These are phyloP conservation scores for Lipomyces sp. DNA, from an alignment of 805 yeast genomes.

Conservation along the genomic window DNA sequence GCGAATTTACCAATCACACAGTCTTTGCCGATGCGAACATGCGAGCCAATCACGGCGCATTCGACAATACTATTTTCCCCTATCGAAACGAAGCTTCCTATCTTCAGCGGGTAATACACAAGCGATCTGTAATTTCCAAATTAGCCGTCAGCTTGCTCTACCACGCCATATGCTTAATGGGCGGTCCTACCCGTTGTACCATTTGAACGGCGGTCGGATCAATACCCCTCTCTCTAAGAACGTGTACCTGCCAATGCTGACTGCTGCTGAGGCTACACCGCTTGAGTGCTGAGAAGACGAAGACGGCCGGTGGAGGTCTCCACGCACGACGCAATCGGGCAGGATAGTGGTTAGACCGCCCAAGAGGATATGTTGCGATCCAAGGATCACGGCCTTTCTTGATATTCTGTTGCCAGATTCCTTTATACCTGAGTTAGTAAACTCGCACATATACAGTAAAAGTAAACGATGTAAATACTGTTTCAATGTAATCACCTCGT, in stretches of 20 bases:
- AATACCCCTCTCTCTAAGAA: slow-evolving; percentile 31
- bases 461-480: not conserved
- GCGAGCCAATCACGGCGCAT: slow-evolving; percentile 43
- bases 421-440: not conserved
- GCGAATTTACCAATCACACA: slow-evolving; percentile 38
- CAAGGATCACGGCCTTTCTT: slow-evolving; percentile 36
- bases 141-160: not conserved
- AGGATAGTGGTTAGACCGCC: slow-evolving; percentile 40
- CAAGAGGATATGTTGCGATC: slow-evolving; percentile 39
- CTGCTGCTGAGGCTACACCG: slow-evolving; percentile 6
- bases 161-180: not conserved
- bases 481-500: slow-evolving; percentile 19
- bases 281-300: not conserved
- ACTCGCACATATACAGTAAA: not conserved
- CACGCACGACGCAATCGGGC: slow-evolving; percentile 36
- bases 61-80: slow-evolving; percentile 36
- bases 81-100: slow-evolving; percentile 41
- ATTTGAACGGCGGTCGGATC: slow-evolving; percentile 37
- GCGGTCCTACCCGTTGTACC: slow-evolving; percentile 21
- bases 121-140: slow-evolving; percentile 2
- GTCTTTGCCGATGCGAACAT: slow-evolving; percentile 38
- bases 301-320: slow-evolving; percentile 33
- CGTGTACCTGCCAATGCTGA: slow-evolving; percentile 41
- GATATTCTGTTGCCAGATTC: slow-evolving; percentile 41
- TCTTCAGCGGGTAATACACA: slow-evolving; percentile 37